Base-by-base conservation (phyloP, 805 yeast species). In the Suhomyces sp. region DNA sequence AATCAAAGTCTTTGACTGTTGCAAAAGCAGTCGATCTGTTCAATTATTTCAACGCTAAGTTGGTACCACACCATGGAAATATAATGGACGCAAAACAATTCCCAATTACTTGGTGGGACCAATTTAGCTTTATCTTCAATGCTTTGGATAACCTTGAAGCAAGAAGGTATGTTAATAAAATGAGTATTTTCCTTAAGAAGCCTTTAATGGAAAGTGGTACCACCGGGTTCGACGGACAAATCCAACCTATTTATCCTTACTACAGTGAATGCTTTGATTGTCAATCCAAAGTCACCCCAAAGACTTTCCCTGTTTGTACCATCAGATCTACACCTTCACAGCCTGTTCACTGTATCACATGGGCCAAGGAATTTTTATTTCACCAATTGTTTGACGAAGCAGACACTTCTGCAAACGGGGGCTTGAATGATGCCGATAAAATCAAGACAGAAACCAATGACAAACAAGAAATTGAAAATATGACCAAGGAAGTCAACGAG, bases 131-230 rank as follows among this genome's bases (percentile, higher is more conserved):
- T 33, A 81, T 88, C 11, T 88, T 83, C 69, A 93, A 95, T 53
- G 99, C 98, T 0, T 71, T 93, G 46, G 99, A 93, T 56, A 93
- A 93, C 56, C 65, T 90, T 19, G 95, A 88, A 35, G 98, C 99
- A 0, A 72, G 99, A 49, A 68, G 90, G 11, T 85, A 88, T 57
- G 96, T 95, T 33, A 93, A 93, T 54, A 75, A 77, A 39, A 79
- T 91, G 63, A 82, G 91, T 7, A 71, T 91, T 10, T 83, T 84
- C 40, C 64, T 86, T 13, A 66, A 73, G 18, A 82, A 73, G 18
- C 95, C 95, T 1, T 70, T 91, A 33, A 78, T 93, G 73, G 98
- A 93, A 58, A 78, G 88, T 36, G 99, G 99, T 7, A 90, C 98
- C 0, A 85, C 96, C 0, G 99, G 99, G 2, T 84, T 82, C 44